A percentile compares a stretch with the other conserved stretches of the same genome.
Evolutionary conservation across 2,329 filamentous ascomycete species (phyloP).

Genomic region (Talaromyces sp.): DNA sequence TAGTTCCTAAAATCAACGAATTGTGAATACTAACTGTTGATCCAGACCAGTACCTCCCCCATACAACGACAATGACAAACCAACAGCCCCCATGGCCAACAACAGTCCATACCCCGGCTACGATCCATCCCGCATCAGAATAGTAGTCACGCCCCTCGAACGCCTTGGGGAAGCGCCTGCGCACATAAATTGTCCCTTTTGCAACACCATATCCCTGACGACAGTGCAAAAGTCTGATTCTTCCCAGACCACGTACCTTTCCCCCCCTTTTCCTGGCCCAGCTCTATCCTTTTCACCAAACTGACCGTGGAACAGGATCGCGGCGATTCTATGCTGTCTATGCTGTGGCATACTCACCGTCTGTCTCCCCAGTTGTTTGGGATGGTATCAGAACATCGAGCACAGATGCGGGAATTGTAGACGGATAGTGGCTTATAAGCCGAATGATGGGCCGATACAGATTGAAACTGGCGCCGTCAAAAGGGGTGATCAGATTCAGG

Average conservation of each 20-base stretch:
- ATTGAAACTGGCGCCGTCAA: neutral
- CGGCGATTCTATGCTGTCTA: neutral
- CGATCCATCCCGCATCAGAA: neutral
- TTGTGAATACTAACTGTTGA: too few relatives aligned
- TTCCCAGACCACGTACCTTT: neutral
- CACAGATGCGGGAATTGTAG: slow-evolving; percentile 1
- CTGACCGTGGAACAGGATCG: neutral
- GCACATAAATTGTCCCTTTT: neutral
- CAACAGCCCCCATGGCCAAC: neutral
- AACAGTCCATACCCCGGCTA: neutral
- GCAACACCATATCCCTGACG: neutral
- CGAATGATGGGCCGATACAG: neutral
- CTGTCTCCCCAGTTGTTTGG: neutral
- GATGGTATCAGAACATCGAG: neutral
- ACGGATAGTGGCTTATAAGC: neutral
- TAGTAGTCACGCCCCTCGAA: neutral
- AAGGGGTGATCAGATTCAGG: neutral
- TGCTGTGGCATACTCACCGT: neutral
- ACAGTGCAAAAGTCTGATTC: neutral
- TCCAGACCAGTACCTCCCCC: neutral
- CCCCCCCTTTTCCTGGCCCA: too few relatives aligned
- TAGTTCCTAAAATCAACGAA: too few relatives aligned
- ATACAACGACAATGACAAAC: neutral
- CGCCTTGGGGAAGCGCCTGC: neutral
- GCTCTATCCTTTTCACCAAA: neutral